A percentile compares a stretch with the other conserved stretches of the same genome.
Conservation (phyloP, 2,329 filamentous ascomycete genomes). For the Alternaria atra region DNA sequence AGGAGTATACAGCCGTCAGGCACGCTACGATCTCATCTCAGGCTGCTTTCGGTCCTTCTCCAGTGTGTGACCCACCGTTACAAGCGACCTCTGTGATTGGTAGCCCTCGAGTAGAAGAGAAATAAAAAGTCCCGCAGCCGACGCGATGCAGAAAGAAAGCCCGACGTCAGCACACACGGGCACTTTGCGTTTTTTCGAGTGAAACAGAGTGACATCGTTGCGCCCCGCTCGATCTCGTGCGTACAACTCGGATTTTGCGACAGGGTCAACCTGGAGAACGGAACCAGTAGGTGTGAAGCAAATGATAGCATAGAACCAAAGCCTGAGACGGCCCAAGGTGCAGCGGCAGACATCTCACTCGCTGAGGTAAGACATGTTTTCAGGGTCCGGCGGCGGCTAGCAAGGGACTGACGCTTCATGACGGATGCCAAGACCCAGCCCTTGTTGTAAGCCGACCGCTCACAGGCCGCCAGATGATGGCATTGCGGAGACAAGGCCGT, state of each 20-base stretch:
- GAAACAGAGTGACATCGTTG: constrained; percentile 18
- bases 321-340: constrained; percentile 14
- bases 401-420: constrained; percentile 24
- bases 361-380: constrained; percentile 19
- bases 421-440: constrained; percentile 28
- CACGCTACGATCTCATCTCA: constrained; percentile 24
- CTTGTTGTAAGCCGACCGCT: constrained; percentile 20
- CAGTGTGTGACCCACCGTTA: constrained; percentile 12
- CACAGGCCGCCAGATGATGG: constrained; percentile 27
- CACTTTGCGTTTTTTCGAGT: constrained; percentile 9
- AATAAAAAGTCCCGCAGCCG: constrained; percentile 6
- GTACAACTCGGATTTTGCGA: constrained; percentile 16
- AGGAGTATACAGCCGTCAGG: constrained; percentile 23
- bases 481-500: constrained; percentile 25
- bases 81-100: constrained; percentile 16
- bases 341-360: constrained; percentile 26
- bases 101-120: constrained; percentile 13
- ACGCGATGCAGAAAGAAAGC: constrained; percentile 21
- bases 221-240: constrained; percentile 9
- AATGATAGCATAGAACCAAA: constrained; percentile 20
- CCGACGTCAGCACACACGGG: constrained; percentile 9
- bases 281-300: constrained; percentile 5
- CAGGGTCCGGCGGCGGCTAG: constrained; percentile 29
- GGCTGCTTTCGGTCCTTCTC: constrained; percentile 24
- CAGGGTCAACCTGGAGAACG: constrained; percentile 10